Evolutionary conservation across 148 eudicot species (phyloP).

Genomic region (Spergularia marina): DNA sequence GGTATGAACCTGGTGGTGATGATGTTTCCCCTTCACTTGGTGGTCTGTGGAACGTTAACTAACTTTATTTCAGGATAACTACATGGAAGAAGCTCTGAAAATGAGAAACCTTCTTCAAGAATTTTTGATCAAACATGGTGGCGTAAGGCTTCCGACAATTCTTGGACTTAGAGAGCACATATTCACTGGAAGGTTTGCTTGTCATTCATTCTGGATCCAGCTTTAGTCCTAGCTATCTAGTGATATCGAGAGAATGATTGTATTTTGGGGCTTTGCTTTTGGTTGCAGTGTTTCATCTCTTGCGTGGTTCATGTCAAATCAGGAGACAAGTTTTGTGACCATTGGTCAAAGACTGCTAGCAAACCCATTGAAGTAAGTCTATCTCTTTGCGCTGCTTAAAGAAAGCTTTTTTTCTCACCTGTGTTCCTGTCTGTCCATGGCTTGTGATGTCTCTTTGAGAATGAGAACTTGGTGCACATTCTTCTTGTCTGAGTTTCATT

Average conservation of each 20-base stretch:
- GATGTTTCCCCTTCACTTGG: neutral
- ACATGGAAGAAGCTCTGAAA: slow-evolving; percentile 99
- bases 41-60: neutral
- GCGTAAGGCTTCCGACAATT: slow-evolving; percentile 80
- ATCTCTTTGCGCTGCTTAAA: neutral
- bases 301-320: slow-evolving; percentile 99
- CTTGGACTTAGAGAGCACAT: slow-evolving; percentile 98
- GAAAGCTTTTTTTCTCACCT: neutral
- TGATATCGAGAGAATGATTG: neutral
- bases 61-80: slow-evolving; percentile 66
- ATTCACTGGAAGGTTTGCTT: slow-evolving; percentile 85
- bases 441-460: no score
- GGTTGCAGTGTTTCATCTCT: slow-evolving; percentile 98
- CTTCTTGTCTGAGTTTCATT: no score
- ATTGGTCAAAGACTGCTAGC: slow-evolving; percentile 97
- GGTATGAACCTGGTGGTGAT: slow-evolving; percentile 30
- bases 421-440: no score
- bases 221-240: neutral
- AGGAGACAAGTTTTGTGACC: slow-evolving; percentile 97
- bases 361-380: slow-evolving; percentile 80
- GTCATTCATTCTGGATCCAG: neutral
- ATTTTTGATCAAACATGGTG: slow-evolving; percentile 85
- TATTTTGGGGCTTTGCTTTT: slow-evolving; percentile 17
- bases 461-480: no score
- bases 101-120: slow-evolving; percentile 99